Conservation (phyloP, 2,329 filamentous ascomycete genomes). For the Aspergillus persii region DNA sequence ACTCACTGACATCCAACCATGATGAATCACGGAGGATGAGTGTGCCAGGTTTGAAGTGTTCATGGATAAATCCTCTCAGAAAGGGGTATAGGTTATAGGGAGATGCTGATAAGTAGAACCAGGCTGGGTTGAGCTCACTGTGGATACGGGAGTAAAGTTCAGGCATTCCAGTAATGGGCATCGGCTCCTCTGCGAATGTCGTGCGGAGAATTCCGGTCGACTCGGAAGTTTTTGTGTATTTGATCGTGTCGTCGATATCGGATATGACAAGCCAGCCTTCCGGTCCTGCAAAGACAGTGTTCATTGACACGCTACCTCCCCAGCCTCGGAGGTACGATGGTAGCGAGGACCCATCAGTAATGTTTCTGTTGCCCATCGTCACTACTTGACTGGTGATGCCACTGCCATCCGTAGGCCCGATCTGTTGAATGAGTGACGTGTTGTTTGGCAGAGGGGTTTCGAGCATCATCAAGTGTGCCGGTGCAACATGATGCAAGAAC, state of each 20-base stretch:
- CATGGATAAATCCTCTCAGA: conserved; percentile 68
- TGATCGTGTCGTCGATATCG: conserved; percentile 95
- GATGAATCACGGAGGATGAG: conserved; percentile 81
- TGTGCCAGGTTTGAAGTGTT: conserved; percentile 72
- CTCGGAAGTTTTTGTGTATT: conserved; percentile 78
- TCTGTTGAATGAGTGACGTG: conserved; percentile 44
- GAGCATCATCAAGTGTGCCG: conserved; percentile 66
- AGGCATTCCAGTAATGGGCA: conserved; percentile 76
- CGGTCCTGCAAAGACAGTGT: conserved; percentile 70
- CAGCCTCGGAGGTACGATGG: conserved; percentile 31
- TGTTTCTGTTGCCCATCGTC: conserved; percentile 47
- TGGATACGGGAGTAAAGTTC: conserved; percentile 72
- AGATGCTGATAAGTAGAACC: conserved; percentile 91
- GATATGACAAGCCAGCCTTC: conserved; percentile 84
- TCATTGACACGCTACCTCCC: conserved; percentile 54
- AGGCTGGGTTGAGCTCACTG: conserved; percentile 61
- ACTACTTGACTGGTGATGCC: conserved; percentile 69
- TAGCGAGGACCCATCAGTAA: conserved; percentile 50
- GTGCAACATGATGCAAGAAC: conserved; percentile 73
- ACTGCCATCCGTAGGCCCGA: conserved; percentile 69
- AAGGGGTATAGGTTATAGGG: conserved; percentile 94
- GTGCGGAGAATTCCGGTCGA: conserved; percentile 76
- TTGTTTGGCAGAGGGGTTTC: conserved; percentile 55
- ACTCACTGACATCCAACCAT: conserved; percentile 78
- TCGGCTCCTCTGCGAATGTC: conserved; percentile 76